Base-by-base conservation (phyloP, 2,329 filamentous ascomycete species). In the Fusarium buharicum region DNA sequence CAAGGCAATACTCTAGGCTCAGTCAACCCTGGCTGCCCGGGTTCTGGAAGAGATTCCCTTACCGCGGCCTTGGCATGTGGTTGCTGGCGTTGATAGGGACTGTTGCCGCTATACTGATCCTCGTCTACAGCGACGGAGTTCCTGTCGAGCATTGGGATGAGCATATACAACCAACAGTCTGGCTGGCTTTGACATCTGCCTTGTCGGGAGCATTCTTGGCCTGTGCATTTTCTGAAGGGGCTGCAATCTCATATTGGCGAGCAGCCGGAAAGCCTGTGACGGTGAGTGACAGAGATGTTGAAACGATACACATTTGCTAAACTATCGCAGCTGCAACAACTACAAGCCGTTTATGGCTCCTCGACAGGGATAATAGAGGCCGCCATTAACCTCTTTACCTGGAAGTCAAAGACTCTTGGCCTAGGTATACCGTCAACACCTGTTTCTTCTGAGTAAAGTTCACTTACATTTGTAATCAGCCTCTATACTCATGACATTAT, bases 231-330 rank as follows among this genome's bases (percentile, higher is more conserved):
- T 52, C 61, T 2, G 64, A 67, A 7, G 64, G 56, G 2, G 64
- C 64, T 1, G 64, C 64, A 0, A 67, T 67, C 9, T 67, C 64
- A 1, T 67, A 65, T 6, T 67, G 64, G 64, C 48, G 64, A 28
- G 38, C 64, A 1, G 64, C 64, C 18, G 57, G 52, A 2, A 59
- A 43, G 18, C 64, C 64, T 6, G 55, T 58, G 2, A 67, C 64
- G 11, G 64, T 67, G 33, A 27, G 64, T 40, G n/a, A 27, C 0
- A 0, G 6, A 18, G 8, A 47, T 3, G 2, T 4, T 5, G 9
- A 2, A 12, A 2, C 30, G 1, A n/a, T 1, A 12, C 1, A 4
- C 12, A 30, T 5, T 10, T 11, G 7, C 41, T 57, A 6, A 57
- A 31, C 4, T 10, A 18, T 2, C 4, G 4, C 6, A 62, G 59